A percentile compares a stretch with the other conserved stretches of the same genome.
These are phyloP conservation scores for Boletus nobilissimus DNA, from an alignment of 1,284 basidiomycete species.

Conservation along the genomic window DNA sequence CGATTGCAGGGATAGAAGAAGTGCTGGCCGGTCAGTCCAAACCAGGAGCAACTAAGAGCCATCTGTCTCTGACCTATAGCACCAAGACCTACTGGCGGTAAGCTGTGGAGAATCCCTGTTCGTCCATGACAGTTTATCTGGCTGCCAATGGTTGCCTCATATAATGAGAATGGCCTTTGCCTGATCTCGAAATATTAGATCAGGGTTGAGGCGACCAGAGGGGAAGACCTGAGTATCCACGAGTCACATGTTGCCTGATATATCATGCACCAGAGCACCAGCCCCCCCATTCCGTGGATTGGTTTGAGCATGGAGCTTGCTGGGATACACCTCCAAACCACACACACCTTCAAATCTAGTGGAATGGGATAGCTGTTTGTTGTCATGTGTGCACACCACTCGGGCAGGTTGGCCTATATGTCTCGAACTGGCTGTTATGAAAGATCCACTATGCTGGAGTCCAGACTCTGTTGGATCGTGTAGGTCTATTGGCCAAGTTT, in stretches of 20 bases:
- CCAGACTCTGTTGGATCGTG: conserved; percentile 8
- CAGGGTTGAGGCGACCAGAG: neutral
- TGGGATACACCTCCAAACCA: no score
- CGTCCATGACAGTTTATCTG: neutral
- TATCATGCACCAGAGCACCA: no score
- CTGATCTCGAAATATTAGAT: neutral
- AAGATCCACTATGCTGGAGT: conserved; percentile 24
- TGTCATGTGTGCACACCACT: conserved; percentile 5
- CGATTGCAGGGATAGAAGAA: no score
- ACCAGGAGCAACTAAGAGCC: no score
- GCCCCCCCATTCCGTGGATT: no score
- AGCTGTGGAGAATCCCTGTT: neutral
- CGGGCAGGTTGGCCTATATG: no score
- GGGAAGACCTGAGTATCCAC: neutral
- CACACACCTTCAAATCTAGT: neutral
- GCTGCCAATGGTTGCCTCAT: neutral
- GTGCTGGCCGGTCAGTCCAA: no score
- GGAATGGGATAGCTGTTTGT: conserved; percentile 15
- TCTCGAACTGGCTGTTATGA: neutral
- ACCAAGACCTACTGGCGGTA: no score
- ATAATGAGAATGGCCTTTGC: neutral
- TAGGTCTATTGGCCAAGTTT: neutral
- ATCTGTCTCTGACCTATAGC: no score
- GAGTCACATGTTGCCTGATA: no score
- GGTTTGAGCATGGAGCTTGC: neutral